Base-by-base conservation (phyloP, 768 basidiomycete species). In the Paxillus ammoniavirescens region DNA sequence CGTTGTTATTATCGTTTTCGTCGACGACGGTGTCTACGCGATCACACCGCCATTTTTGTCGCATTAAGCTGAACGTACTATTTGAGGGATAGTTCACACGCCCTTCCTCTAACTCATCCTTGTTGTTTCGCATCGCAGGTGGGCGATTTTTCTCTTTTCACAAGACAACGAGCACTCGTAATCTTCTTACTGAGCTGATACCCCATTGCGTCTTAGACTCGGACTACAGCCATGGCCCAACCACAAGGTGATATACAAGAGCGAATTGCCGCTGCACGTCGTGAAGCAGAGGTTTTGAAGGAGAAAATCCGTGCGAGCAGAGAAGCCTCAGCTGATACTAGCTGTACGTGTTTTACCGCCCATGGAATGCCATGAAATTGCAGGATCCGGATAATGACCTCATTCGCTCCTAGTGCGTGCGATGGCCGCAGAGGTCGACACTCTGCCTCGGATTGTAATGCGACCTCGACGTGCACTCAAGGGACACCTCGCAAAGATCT, bases 401-500 rank as follows among this genome's bases (percentile, higher is more conserved):
- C 44, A 33, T 42, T 50, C 44, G 23, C 49, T 47, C 31, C 30
- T 28, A 99, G 96, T 99, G 65, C 90, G 94, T 47, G 93, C 93
- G n/a, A 97, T 98, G 93, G 93, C 96, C 23, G 87, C 89, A 40
- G 97, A 99, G 68, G 91, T 98, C 40, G 94, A 97, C 60, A 87
- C 93, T 15, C 81, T 99, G 48, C 96, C 96, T 41, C 90, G 96
- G 55, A 93, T 99, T 66, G 88, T 96, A 37, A 95, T 99, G 91
- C 91, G 93, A 63, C 91, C 93, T 49, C 84, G 97, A 53, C 89
- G 96, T 61, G 90, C 93, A 58, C 86, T 99, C 62, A 88, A 94
- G 67, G 96, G 96, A 26, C 96, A 99, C 74, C 85, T 99, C 49
- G 96, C 96, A 57, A 99, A 99, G 81, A 98, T 99, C 67, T 99